Conservation (phyloP, 768 basidiomycete species). For the Tremella fuciformis region DNA sequence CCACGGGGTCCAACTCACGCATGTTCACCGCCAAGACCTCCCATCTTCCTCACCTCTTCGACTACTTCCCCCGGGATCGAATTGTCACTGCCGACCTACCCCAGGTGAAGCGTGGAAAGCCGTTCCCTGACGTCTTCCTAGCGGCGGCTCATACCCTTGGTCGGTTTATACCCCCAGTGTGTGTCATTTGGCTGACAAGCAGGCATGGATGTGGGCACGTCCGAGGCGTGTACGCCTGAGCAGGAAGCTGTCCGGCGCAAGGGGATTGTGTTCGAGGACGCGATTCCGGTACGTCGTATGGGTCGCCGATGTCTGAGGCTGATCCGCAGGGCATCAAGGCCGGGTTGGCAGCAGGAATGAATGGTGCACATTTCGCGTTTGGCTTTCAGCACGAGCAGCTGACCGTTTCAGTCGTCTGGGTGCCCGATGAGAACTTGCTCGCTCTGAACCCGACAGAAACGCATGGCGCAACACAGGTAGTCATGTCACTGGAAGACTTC, state of each 20-base stretch:
- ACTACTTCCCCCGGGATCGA: slow-evolving; percentile 37
- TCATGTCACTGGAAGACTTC: slow-evolving; percentile 40
- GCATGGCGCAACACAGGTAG: slow-evolving; percentile 42
- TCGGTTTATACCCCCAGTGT: slow-evolving; percentile 14
- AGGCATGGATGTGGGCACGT: slow-evolving; percentile 47
- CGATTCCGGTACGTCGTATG: slow-evolving; percentile 29
- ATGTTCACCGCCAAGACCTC: slow-evolving; percentile 45
- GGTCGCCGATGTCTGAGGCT: neutral
- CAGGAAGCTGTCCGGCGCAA: slow-evolving; percentile 34
- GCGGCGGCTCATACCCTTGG: slow-evolving; percentile 49
- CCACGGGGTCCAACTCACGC: slow-evolving; percentile 41
- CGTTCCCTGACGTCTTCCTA: slow-evolving; percentile 49
- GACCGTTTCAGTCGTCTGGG: slow-evolving; percentile 43
- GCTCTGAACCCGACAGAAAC: slow-evolving; percentile 40
- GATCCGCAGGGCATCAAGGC: slow-evolving; percentile 40
- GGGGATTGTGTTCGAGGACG: slow-evolving; percentile 51
- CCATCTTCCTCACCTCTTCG: slow-evolving; percentile 48
- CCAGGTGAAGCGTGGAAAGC: slow-evolving; percentile 46
- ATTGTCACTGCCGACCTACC: slow-evolving; percentile 50
- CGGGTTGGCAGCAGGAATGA: slow-evolving; percentile 50
- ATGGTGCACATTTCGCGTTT: slow-evolving; percentile 27
- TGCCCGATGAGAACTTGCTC: slow-evolving; percentile 41
- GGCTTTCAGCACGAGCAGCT: neutral
- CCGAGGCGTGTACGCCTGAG: slow-evolving; percentile 33
- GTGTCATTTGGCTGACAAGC: neutral